Percentiles rank a stretch among this genome's conserved stretches.
phyloP scores from a whole-genome alignment of 1,284 basidiomycete species.

The Ceratobasidium papillatum region DNA sequence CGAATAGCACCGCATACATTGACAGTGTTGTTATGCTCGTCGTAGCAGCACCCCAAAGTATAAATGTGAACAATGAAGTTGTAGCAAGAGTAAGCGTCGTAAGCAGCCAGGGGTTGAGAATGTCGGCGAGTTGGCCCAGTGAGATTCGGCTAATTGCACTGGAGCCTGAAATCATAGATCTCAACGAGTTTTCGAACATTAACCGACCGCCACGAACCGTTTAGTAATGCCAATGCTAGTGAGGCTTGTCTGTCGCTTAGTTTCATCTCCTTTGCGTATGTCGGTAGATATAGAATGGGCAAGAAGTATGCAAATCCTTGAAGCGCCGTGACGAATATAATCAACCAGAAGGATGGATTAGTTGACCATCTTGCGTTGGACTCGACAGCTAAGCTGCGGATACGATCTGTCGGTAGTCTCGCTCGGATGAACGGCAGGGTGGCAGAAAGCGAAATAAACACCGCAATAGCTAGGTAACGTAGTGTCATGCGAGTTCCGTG shows the following conservation, averaged over 20 bases:
- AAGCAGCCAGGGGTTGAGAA: conserved; percentile 53
- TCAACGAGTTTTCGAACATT: not conserved
- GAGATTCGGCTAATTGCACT: conserved; percentile 44
- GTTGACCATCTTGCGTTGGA: conserved; percentile 43
- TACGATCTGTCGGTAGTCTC: conserved; percentile 47
- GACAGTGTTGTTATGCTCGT: conserved; percentile 17
- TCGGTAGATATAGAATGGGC: conserved; percentile 30
- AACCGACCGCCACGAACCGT: not conserved
- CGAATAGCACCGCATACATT: conserved; percentile 22
- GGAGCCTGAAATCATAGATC: conserved; percentile 4
- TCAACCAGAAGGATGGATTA: conserved; percentile 45
- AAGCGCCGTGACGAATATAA: conserved; percentile 47
- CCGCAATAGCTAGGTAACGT: conserved; percentile 45
- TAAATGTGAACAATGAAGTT: conserved; percentile 32
- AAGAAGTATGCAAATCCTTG: conserved; percentile 46
- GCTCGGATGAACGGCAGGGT: conserved; percentile 47
- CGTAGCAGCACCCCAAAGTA: conserved; percentile 19
- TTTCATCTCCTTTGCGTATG: conserved; percentile 33
- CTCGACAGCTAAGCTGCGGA: conserved; percentile 40
- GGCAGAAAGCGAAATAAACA: conserved; percentile 44
- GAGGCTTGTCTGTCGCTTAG: conserved; percentile 27
- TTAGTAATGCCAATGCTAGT: conserved; percentile 19
- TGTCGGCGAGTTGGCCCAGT: conserved; percentile 51
- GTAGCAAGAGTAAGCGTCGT: conserved; percentile 47
- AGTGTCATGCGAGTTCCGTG: conserved; percentile 46